A percentile compares a stretch with the other conserved stretches of the same genome.
These are phyloP conservation scores for Hymenotorrendiella dingleyae DNA, from an alignment of 2,329 filamentous ascomycete species.

Conservation along the genomic window DNA sequence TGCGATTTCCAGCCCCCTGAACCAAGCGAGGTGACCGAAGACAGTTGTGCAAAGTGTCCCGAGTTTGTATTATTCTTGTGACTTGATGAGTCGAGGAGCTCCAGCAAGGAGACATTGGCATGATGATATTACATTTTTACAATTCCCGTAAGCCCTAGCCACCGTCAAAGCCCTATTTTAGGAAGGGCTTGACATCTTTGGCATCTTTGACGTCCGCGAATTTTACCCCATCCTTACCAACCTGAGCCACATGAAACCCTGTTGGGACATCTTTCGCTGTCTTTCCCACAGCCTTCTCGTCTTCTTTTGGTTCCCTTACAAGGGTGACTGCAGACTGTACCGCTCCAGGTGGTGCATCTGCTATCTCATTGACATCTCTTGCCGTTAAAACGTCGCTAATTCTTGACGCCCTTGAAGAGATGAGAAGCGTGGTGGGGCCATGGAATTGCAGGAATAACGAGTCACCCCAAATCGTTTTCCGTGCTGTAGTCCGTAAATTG, in stretches of 20 bases:
- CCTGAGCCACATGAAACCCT: slow-evolving; percentile 49
- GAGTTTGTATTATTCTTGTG: too few relatives aligned
- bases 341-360: slow-evolving; percentile 69
- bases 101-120: background rate
- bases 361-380: slow-evolving; percentile 84
- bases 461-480: slow-evolving; percentile 89
- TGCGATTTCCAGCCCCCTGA: too few relatives aligned
- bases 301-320: slow-evolving; percentile 34
- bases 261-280: slow-evolving; percentile 34
- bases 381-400: slow-evolving; percentile 72
- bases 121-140: slow-evolving; percentile 5
- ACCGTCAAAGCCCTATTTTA: slow-evolving; percentile 15
- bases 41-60: too few relatives aligned
- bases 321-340: slow-evolving; percentile 53
- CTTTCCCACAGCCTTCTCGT: slow-evolving; percentile 18
- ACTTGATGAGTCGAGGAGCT: too few relatives aligned
- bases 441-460: slow-evolving; percentile 85
- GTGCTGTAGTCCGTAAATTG: slow-evolving; percentile 66
- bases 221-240: slow-evolving; percentile 55
- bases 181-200: slow-evolving; percentile 16
- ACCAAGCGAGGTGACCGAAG: too few relatives aligned
- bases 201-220: slow-evolving; percentile 36
- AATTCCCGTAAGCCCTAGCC: background rate
- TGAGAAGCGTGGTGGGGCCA: slow-evolving; percentile 76
- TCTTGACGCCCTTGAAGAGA: slow-evolving; percentile 80